Conservation (phyloP, 495 filamentous ascomycete genomes). For the Talaromyces trachyspermus region DNA sequence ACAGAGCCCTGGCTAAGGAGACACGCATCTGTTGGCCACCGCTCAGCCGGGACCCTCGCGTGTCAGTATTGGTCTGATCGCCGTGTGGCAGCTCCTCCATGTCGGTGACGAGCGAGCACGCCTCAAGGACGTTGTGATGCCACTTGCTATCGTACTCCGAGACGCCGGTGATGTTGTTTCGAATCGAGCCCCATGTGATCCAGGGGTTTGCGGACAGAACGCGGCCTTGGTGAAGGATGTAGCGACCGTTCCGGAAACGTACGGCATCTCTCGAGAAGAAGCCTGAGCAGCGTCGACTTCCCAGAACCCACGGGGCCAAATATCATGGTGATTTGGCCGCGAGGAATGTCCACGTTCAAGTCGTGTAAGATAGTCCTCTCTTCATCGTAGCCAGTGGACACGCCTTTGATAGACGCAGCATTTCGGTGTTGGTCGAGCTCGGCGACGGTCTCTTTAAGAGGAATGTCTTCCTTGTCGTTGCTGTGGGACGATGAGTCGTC, state of each 20-base stretch:
- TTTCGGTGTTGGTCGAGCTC: neutral
- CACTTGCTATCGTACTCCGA: conserved; percentile 44
- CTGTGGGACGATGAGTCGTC: neutral
- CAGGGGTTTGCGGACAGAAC: conserved; percentile 46
- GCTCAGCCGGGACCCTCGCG: conserved; percentile 53
- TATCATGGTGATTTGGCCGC: conserved; percentile 38
- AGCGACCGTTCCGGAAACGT: neutral
- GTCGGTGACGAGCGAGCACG: conserved; percentile 51
- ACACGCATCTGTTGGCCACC: conserved; percentile 51
- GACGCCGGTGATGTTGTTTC: conserved; percentile 48
- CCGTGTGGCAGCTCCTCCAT: conserved; percentile 46
- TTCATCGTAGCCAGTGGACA: conserved; percentile 20
- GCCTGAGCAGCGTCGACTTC: conserved; percentile 45
- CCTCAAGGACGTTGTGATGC: conserved; percentile 52
- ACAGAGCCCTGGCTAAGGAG: conserved; percentile 47
- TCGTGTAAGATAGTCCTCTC: conserved; percentile 20
- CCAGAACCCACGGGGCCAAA: conserved; percentile 49
- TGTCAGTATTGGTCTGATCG: conserved; percentile 53
- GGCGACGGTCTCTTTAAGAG: neutral
- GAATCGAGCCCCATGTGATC: conserved; percentile 51
- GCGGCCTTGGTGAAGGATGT: conserved; percentile 24
- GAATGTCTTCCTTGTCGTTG: neutral
- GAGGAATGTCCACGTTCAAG: conserved; percentile 23
- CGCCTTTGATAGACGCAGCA: neutral
- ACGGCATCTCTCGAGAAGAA: conserved; percentile 42